Evolutionary conservation across 768 basidiomycete species (phyloP).

Genomic region (Agaricus subrufescens): DNA sequence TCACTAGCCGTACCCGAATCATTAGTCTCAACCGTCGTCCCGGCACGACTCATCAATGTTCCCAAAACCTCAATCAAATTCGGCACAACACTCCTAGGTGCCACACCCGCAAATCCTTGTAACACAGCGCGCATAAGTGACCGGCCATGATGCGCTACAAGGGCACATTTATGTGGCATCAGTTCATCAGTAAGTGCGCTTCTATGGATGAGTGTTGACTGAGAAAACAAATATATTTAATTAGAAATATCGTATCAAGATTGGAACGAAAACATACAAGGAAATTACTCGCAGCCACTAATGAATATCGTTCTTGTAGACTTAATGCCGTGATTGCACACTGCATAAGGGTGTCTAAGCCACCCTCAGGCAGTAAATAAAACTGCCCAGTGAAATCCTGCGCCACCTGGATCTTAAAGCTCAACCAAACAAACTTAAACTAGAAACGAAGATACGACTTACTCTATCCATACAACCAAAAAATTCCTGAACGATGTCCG

Average conservation of each 20-base stretch:
- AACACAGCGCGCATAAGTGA: slow-evolving; percentile 70
- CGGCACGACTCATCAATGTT: slow-evolving; percentile 48
- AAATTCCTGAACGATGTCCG: slow-evolving; percentile 87
- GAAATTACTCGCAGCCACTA: slow-evolving; percentile 79
- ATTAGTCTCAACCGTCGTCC: slow-evolving; percentile 24
- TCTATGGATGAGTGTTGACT: slow-evolving; percentile 66
- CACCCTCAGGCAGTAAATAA: slow-evolving; percentile 57
- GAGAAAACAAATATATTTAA: neutral
- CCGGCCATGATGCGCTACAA: slow-evolving; percentile 52
- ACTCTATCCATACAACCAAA: slow-evolving; percentile 81
- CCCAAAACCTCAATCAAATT: slow-evolving; percentile 84
- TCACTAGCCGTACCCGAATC: slow-evolving; percentile 30
- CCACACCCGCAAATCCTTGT: slow-evolving; percentile 76
- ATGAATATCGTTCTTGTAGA: slow-evolving; percentile 80
- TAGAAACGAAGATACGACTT: slow-evolving; percentile 17
- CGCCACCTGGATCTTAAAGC: slow-evolving; percentile 26
- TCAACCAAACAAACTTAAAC: slow-evolving; percentile 18
- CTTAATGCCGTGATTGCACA: slow-evolving; percentile 63
- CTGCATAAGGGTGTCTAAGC: slow-evolving; percentile 64
- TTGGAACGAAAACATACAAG: slow-evolving; percentile 42
- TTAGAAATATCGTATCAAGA: no score
- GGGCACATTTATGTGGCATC: slow-evolving; percentile 36
- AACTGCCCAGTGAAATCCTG: slow-evolving; percentile 58
- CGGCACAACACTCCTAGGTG: slow-evolving; percentile 76
- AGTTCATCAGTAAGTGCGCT: slow-evolving; percentile 62